Percentiles rank a stretch among this genome's conserved stretches.
Evolutionary conservation across 768 basidiomycete genomes (phyloP).

Genomic region (Leccinellum rugosiceps): DNA sequence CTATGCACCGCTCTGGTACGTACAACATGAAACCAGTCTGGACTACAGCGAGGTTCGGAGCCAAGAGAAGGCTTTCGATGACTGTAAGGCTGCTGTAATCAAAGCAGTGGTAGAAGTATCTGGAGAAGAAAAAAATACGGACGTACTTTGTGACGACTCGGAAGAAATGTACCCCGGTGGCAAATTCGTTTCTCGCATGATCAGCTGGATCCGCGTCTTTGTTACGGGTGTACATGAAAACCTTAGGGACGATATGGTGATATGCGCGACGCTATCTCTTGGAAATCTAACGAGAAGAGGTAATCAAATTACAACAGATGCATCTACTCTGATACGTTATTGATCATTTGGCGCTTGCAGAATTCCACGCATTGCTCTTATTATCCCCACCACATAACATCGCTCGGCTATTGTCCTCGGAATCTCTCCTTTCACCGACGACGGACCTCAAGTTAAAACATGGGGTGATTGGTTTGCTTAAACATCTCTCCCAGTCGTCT

Average conservation of each 20-base stretch:
- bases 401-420: conserved; percentile 56
- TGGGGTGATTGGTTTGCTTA: conserved; percentile 80
- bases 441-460: conserved; percentile 85
- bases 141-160: conserved; percentile 72
- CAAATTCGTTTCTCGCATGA: conserved; percentile 68
- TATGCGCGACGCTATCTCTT: conserved; percentile 78
- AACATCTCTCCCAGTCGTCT: conserved; percentile 76
- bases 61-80: conserved; percentile 71
- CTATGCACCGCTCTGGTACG: conserved; percentile 65
- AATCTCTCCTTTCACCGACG: conserved; percentile 47
- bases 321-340: conserved; percentile 1
- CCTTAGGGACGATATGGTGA: conserved; percentile 69
- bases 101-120: conserved; percentile 84
- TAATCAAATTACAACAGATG: conserved; percentile 26
- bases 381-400: conserved; percentile 65
- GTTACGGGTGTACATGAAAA: conserved; percentile 35
- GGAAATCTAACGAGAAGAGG: conserved; percentile 82
- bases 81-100: conserved; percentile 83
- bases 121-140: conserved; percentile 75
- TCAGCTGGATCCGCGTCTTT: conserved; percentile 68
- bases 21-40: conserved; percentile 31
- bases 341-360: conserved; percentile 34
- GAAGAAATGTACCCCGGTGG: conserved; percentile 60
- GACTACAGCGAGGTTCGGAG: conserved; percentile 47
- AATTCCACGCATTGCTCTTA: conserved; percentile 56